Conservation (phyloP, 176 grass and related monocot species). For the Pontederia crassipes region DNA sequence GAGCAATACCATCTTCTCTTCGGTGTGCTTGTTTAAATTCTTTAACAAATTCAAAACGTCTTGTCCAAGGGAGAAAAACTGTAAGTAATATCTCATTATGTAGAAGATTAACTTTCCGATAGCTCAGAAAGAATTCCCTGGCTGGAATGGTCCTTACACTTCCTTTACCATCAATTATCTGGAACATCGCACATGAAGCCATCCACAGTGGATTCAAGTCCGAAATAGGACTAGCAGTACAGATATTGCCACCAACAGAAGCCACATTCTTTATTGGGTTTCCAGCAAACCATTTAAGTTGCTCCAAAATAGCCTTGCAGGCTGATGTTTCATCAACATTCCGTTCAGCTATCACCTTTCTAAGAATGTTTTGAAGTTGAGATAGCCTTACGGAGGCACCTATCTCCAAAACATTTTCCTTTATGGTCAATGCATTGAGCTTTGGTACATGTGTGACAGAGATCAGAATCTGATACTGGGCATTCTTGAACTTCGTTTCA, state of each 20-base stretch:
- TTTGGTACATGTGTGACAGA: conserved; percentile 77
- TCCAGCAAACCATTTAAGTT: conserved; percentile 97
- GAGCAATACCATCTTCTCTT: conserved; percentile 97
- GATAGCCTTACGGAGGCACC: conserved; percentile 79
- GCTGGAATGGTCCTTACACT: conserved; percentile 57
- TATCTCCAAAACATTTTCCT: conserved; percentile 73
- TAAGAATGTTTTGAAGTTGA: conserved; percentile 63
- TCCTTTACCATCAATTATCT: conserved; percentile 50
- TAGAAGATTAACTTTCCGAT: conserved; percentile 74
- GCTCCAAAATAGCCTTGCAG: conserved; percentile 63
- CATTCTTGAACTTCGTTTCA: conserved; percentile 90
- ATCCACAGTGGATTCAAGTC: conserved; percentile 99
- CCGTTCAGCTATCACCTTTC: conserved; percentile 37
- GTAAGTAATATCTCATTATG: conserved; percentile 72
- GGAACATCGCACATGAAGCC: conserved; percentile 58
- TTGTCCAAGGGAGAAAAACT: conserved; percentile 80
- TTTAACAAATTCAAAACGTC: conserved; percentile 76
- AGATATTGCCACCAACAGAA: conserved; percentile 96
- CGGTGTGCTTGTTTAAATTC: conserved; percentile 97
- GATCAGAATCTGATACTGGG: conserved; percentile 56
- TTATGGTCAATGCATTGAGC: conserved; percentile 48
- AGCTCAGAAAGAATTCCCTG: conserved; percentile 84
- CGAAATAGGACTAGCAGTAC: conserved; percentile 98
- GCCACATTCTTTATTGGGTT: conserved; percentile 93
- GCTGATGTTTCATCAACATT: conserved; percentile 51